A percentile compares a stretch with the other conserved stretches of the same genome.
Conservation (phyloP, 345 rosid species). For the Citrus maxima region DNA sequence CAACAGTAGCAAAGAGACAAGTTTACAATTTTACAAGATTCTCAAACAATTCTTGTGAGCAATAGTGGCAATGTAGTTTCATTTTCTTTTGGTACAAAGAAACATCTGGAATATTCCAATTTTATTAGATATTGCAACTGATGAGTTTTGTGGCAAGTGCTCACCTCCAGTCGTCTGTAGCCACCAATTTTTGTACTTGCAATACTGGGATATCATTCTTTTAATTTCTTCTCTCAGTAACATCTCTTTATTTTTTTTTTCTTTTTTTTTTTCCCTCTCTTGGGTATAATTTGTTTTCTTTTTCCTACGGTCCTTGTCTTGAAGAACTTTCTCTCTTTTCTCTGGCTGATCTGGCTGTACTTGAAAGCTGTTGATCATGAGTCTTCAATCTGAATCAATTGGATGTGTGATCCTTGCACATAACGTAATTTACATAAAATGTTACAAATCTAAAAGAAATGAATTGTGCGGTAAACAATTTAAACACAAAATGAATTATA, state of each 20-base stretch:
- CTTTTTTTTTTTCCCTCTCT: background rate
- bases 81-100: background rate
- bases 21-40: background rate
- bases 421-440: no score
- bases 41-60: background rate
- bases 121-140: no score
- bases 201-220: background rate
- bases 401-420: no score
- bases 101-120: slow-evolving; percentile 1
- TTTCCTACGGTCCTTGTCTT: background rate
- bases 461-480: no score
- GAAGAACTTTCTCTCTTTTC: background rate
- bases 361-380: background rate
- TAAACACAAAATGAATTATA: no score
- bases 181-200: background rate
- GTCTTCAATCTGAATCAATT: background rate
- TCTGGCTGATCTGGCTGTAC: background rate
- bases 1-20: background rate
- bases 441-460: no score
- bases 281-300: background rate
- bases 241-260: background rate
- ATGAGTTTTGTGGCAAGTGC: background rate
- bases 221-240: background rate
- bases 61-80: background rate
- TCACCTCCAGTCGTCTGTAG: background rate